Conservation (phyloP, 805 yeast species). For the Ogataea pini region DNA sequence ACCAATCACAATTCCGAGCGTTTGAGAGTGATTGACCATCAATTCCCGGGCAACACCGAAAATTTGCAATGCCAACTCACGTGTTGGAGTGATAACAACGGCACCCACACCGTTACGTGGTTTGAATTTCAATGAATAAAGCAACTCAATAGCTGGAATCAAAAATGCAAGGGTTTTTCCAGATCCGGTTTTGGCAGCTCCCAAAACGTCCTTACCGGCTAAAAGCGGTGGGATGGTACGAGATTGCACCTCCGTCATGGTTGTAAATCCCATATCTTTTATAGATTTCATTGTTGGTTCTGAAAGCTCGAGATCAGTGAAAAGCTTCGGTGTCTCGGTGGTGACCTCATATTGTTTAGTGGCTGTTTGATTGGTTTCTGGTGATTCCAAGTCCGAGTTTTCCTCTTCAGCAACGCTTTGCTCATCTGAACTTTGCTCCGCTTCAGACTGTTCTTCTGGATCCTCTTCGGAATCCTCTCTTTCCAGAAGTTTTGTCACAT, state of each 20-base stretch:
- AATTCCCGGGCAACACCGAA: constrained; percentile 97
- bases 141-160: constrained; percentile 92
- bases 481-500: constrained; percentile 51
- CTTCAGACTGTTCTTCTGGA: constrained; percentile 21
- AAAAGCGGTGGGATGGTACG: constrained; percentile 94
- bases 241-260: constrained; percentile 93
- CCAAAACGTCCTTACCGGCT: constrained; percentile 96
- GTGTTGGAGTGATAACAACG: constrained; percentile 91
- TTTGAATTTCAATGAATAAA: constrained; percentile 87
- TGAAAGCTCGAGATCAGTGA: constrained; percentile 64
- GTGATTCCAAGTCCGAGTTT: constrained; percentile 33
- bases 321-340: constrained; percentile 32
- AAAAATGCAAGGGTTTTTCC: constrained; percentile 97
- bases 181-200: constrained; percentile 99
- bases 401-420: constrained; percentile 20
- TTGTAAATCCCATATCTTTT: constrained; percentile 83
- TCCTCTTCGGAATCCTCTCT: constrained; percentile 8
- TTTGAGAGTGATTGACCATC: constrained; percentile 87
- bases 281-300: constrained; percentile 82
- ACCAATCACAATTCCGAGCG: constrained; percentile 95
- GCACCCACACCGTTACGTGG: constrained; percentile 99
- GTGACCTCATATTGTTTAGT: constrained; percentile 31
- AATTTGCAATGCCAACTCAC: constrained; percentile 96
- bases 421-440: constrained; percentile 32
- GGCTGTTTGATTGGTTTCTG: constrained; percentile 33